Percentiles rank a stretch among this genome's conserved stretches.
These are phyloP conservation scores for Capronia epimyces DNA, from an alignment of 2,329 filamentous ascomycete species.

Conservation along the genomic window DNA sequence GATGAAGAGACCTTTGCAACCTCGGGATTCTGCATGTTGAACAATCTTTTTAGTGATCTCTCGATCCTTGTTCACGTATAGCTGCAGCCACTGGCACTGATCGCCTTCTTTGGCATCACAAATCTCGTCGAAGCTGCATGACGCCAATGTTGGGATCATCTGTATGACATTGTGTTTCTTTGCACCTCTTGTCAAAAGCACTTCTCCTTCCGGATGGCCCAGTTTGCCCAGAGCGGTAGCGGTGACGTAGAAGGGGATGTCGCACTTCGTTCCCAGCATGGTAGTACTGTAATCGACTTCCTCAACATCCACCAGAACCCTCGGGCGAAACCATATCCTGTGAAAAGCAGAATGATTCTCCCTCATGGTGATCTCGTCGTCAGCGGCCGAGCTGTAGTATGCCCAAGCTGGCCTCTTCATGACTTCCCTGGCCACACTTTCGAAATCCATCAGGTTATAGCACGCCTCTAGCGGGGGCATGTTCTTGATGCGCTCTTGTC, in stretches of 20 bases:
- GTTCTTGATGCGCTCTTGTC: conserved; percentile 65
- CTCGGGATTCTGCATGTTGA: conserved; percentile 80
- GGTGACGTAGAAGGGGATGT: conserved; percentile 91
- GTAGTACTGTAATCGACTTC: conserved; percentile 80
- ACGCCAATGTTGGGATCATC: conserved; percentile 97
- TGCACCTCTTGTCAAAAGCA: conserved; percentile 78
- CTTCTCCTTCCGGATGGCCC: conserved; percentile 83
- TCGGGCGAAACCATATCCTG: conserved; percentile 94
- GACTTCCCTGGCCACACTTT: conserved; percentile 77
- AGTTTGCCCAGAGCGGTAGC: conserved; percentile 94
- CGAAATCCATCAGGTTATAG: conserved; percentile 93
- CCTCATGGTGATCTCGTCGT: conserved; percentile 88
- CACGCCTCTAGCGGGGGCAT: conserved; percentile 82
- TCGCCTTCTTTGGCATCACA: conserved; percentile 72
- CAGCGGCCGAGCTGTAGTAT: conserved; percentile 91
- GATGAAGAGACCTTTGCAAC: conserved; percentile 95
- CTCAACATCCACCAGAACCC: conserved; percentile 82
- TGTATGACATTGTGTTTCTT: conserved; percentile 85
- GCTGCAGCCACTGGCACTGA: conserved; percentile 92
- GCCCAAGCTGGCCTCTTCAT: conserved; percentile 98
- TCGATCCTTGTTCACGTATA: conserved; percentile 96
- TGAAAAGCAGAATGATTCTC: conserved; percentile 96
- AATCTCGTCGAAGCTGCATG: conserved; percentile 96
- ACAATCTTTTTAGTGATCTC: conserved; percentile 85
- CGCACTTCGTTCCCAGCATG: conserved; percentile 82